Percentiles rank a stretch among this genome's conserved stretches.
Conservation (phyloP, 1,284 basidiomycete species). For the Erythrobasidium hasegawianum region DNA sequence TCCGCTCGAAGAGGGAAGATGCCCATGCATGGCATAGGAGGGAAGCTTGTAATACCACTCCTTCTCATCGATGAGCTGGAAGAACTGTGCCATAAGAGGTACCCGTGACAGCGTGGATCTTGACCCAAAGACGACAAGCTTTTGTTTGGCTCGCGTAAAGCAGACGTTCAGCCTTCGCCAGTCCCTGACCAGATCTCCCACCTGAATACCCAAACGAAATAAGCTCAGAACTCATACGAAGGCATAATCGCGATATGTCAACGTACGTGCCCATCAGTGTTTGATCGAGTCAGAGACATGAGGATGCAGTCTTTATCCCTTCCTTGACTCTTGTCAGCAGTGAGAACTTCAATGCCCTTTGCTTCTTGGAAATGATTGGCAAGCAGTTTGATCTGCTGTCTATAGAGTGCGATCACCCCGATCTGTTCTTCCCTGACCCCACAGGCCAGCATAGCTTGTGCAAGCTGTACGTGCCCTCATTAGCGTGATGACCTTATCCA, state of each 20-base stretch:
- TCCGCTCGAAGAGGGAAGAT: no score
- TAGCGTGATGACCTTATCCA: background rate
- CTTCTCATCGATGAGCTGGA: constrained; percentile 16
- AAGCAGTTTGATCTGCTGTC: constrained; percentile 89
- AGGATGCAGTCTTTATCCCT: constrained; percentile 93
- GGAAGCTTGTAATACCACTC: constrained; percentile 23
- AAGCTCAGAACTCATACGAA: no score
- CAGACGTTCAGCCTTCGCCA: constrained; percentile 95
- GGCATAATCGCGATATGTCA: no score
- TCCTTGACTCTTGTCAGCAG: constrained; percentile 92
- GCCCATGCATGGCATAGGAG: no score
- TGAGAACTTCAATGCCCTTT: constrained; percentile 73
- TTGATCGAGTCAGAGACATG: constrained; percentile 86
- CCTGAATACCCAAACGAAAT: no score
- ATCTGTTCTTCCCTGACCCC: constrained; percentile 70
- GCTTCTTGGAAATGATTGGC: constrained; percentile 57
- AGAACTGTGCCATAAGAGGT: constrained; percentile 55
- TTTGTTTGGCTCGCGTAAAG: constrained; percentile 85
- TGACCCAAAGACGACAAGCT: constrained; percentile 85
- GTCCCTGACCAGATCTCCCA: constrained; percentile 88
- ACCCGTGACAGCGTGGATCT: constrained; percentile 63
- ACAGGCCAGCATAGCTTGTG: constrained; percentile 60
- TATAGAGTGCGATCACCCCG: constrained; percentile 84
- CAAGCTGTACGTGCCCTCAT: constrained; percentile 57
- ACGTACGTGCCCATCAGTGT: constrained; percentile 65